Conservation (phyloP, 371 early-diverging fungal genomes). For the Mucor piriformis region DNA sequence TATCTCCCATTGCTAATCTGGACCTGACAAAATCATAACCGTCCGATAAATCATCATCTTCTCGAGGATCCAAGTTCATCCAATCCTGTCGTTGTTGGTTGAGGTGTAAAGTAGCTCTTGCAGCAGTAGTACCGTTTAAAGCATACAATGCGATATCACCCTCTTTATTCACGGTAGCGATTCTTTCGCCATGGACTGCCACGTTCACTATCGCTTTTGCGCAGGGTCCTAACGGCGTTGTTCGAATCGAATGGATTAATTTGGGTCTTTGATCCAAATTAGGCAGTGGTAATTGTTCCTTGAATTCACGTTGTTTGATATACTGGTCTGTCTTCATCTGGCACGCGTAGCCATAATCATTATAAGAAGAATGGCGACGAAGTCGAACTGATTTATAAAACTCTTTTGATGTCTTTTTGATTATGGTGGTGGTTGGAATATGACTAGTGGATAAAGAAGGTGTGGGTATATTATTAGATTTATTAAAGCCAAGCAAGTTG, state of each 20-base stretch:
- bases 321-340: conserved; percentile 48
- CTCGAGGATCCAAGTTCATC: conserved; percentile 33
- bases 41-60: conserved; percentile 49
- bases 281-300: conserved; percentile 12
- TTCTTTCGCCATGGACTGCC: conserved; percentile 30
- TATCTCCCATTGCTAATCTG: conserved; percentile 39
- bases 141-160: conserved; percentile 49
- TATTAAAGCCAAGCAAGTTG: conserved; percentile 9
- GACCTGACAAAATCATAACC: conserved; percentile 48
- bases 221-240: conserved; percentile 32
- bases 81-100: conserved; percentile 22
- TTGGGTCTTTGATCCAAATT: conserved; percentile 26
- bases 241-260: conserved; percentile 39
- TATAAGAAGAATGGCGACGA: conserved; percentile 43
- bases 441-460: neutral
- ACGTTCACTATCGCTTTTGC: conserved; percentile 38
- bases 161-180: conserved; percentile 44
- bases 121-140: conserved; percentile 45
- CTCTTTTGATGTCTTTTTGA: conserved; percentile 14
- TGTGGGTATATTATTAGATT: neutral
- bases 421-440: conserved; percentile 1
- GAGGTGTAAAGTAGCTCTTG: conserved; percentile 16
- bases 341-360: conserved; percentile 49
- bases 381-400: conserved; percentile 25
- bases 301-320: conserved; percentile 22